A percentile compares a stretch with the other conserved stretches of the same genome.
Conservation (phyloP, 2,329 filamentous ascomycete species). For the Hawksworthiomyces lignivorus region DNA sequence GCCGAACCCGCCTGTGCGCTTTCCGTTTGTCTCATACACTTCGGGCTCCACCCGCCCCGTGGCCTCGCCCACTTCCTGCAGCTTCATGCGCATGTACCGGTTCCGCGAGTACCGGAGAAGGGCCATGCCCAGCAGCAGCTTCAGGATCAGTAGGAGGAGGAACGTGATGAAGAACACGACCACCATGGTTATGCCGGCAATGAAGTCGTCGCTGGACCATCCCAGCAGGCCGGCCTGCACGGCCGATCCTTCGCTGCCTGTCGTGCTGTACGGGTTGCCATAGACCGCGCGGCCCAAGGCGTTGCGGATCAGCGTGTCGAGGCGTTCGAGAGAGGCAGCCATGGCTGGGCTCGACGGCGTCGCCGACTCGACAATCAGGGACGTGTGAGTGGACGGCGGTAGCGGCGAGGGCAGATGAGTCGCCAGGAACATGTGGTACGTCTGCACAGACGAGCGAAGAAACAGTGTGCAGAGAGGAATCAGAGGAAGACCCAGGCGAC, state of each 20-base stretch:
- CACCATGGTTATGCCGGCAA: constrained; percentile 73
- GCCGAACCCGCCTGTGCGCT: constrained; percentile 72
- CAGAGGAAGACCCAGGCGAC: constrained; percentile 81
- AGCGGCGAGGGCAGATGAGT: constrained; percentile 74
- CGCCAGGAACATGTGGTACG: constrained; percentile 95
- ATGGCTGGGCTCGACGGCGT: constrained; percentile 63
- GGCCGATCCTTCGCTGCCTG: constrained; percentile 13
- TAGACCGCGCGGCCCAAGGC: constrained; percentile 70
- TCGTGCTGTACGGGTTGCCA: constrained; percentile 36
- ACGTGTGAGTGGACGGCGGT: constrained; percentile 55
- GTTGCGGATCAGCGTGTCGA: constrained; percentile 69
- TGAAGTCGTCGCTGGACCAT: constrained; percentile 61
- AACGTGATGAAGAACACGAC: constrained; percentile 80
- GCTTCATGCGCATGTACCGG: constrained; percentile 75
- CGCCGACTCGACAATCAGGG: constrained; percentile 53
- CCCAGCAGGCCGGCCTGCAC: constrained; percentile 16
- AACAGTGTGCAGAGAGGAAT: constrained; percentile 92
- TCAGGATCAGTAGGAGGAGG: constrained; percentile 74
- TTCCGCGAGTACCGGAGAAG: constrained; percentile 72
- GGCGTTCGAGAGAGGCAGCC: constrained; percentile 67
- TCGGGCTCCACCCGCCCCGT: constrained; percentile 41
- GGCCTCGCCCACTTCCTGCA: constrained; percentile 48
- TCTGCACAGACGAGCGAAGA: constrained; percentile 88
- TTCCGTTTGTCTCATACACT: constrained; percentile 61
- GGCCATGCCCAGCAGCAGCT: constrained; percentile 81